A percentile compares a stretch with the other conserved stretches of the same genome.
These are phyloP conservation scores for Leccinum truebloodii DNA, from an alignment of 768 basidiomycete species.

Conservation along the genomic window DNA sequence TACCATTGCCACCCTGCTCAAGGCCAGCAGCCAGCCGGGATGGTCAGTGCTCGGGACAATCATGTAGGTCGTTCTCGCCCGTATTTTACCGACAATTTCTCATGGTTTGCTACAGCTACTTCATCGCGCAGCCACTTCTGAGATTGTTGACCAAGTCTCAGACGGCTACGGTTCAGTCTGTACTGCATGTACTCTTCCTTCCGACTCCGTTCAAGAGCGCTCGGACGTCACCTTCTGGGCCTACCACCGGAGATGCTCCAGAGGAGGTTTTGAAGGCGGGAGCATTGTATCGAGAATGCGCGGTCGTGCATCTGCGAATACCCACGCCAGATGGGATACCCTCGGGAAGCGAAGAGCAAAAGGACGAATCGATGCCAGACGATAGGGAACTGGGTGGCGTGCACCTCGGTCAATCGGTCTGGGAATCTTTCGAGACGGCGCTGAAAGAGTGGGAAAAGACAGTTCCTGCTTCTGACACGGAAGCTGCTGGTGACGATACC, in stretches of 20 bases:
- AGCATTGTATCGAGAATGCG: conserved; percentile 75
- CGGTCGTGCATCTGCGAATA: conserved; percentile 53
- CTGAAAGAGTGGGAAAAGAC: conserved; percentile 66
- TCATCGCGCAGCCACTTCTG: conserved; percentile 65
- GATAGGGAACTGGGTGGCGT: conserved; percentile 77
- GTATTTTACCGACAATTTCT: background rate
- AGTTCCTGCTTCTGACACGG: conserved; percentile 21
- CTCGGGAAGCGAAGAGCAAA: conserved; percentile 28
- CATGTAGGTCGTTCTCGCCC: conserved; percentile 42
- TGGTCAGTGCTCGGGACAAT: conserved; percentile 46
- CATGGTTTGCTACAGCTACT: conserved; percentile 48
- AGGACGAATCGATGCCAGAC: conserved; percentile 45
- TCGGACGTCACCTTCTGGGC: conserved; percentile 18
- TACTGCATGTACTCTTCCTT: conserved; percentile 81
- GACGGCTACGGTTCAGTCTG: conserved; percentile 60
- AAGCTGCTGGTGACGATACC: conserved; percentile 23
- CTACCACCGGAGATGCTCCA: conserved; percentile 24
- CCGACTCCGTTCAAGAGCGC: conserved; percentile 74
- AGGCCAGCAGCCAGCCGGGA: conserved; percentile 29
- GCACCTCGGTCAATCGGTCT: conserved; percentile 62
- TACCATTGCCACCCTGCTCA: conserved; percentile 52
- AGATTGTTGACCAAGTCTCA: conserved; percentile 72
- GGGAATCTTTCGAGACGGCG: conserved; percentile 73
- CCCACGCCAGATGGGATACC: conserved; percentile 26
- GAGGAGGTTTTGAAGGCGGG: conserved; percentile 78